Evolutionary conservation across 805 yeast genomes (phyloP), one percentile per base, ranked within the genome.

Genomic region (Saccharomyces paradoxus): DNA sequence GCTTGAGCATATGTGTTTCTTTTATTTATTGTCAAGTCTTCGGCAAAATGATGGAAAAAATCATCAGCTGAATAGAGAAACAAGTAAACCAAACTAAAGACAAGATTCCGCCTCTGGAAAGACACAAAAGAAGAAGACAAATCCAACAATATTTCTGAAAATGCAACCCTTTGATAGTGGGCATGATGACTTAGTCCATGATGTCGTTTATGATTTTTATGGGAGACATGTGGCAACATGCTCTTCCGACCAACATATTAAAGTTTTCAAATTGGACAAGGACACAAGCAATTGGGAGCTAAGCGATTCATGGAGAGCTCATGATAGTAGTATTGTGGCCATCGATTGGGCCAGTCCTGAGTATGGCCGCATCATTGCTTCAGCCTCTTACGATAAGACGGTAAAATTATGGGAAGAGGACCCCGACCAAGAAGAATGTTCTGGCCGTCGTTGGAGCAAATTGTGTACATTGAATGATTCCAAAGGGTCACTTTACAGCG

Each of bases 271-370:
- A 66, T 74, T 86, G 32, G 87, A 85, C 61, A 71, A 82, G 14
- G 72, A 78, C 28, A 77, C 85, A 1, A 55, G 53, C 21, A 81
- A 79, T n/a, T 94, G 98, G 98, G 80, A 81, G 21, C 71, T 88
- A 54, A 84, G 85, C 63, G 97, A 92, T 70, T 83, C 87, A 50
- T 94, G 97, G 95, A 87, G 87, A 60, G 98, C 98, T 0, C 99
- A 94, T 67, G 97, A 94, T 63, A 83, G 96, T 7, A 81, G 90
- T 55, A 81, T 94, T 27, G 87, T 89, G 22, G 81, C 86, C 60
- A 76, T 94, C 9, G 82, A 83, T 49, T 94, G 97, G 95, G 97
- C 98, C 0, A 86, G 89, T 51, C 99, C 99, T 1, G 95, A 92
- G 69, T 90, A 83, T 70, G 95, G 96, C 8, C 88, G 88, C 64